Evolutionary conservation across 345 rosid genomes (phyloP), one percentile per base, ranked within the genome.

Genomic region (Citrus medica): DNA sequence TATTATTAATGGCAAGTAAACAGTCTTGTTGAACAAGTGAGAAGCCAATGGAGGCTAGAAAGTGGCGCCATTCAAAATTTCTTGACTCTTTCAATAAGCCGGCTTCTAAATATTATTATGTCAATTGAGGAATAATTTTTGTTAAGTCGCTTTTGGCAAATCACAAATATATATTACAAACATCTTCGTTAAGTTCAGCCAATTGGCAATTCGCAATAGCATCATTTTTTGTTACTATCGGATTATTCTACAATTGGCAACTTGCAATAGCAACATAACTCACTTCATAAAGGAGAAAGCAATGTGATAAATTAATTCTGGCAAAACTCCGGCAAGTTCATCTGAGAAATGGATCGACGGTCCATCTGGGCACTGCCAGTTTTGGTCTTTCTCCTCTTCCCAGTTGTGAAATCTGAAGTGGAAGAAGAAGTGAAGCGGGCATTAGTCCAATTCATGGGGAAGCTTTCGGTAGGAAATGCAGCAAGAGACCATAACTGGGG

Each of bases 381-480:
- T 84, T 55, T 85, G 74, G 77, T 86, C 48, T 58, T 84, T 74
- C 66, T 86, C n/a, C 40, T 88, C 53, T 59, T 80, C 42, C 55
- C 81, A 33, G n/a, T 33, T 30, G 71, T 81, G 12, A 82, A 53
- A 55, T 86, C 88, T 16, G 87, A 79, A 48, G 85, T 86, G 24
- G 79, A 78, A 46, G 76, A 70, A 46, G 77, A 71, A 40, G 88
- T 84, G 80, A 87, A 66, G 79, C 58, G 42, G 10, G 81, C 90
- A 10, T 70, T 88, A 56, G 79, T 89, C 37, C 77, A 55, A 62
- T 89, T 91, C 87, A 82, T 88, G 87, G 82, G 74, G 24, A 82
- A 81, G 32, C 87, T 91, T 53, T 83, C 92, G 6, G 80, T 70
- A 25, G 89, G 79, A 28, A 85, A 71, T 67, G 75, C 25, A 16